Evolutionary conservation across 2,329 filamentous ascomycete species (phyloP), one percentile per base, ranked within the genome.

Genomic region (Aspergillus clavatus): DNA sequence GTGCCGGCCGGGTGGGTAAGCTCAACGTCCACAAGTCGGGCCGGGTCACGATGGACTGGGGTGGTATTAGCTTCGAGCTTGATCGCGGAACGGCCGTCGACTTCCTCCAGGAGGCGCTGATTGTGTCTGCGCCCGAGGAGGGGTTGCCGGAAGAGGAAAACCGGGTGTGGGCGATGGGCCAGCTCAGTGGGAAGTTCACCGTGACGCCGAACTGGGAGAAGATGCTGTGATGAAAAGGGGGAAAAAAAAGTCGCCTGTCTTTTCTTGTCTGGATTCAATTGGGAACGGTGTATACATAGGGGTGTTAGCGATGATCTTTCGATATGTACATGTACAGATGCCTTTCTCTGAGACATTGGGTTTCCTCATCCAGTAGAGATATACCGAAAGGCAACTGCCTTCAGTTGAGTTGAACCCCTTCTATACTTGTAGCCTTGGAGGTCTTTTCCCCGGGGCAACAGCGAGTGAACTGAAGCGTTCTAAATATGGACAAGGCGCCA

Each of bases 161-260:
- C 35, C 68, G 70, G 45, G 72, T 76, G 28, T 75, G 75, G 63
- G 75, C 75, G 2, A 77, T 84, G 69, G 81, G 80, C 7, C 75
- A 81, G 55, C 71, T 84, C n/a, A 79, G 76, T 61, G 79, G 78
- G 43, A 83, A 82, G 63, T 82, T 83, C 58, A 78, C 83, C 2
- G 76, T 83, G 26, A 77, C 73, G 40, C 81, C 81, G 11, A 74
- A 84, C 58, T 83, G 79, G 77, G 70, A 71, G 38, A 70, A 74
- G 55, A 73, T 82, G 42, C 52, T 71, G 40, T 68, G 47, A 61
- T 12, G 31, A 16, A 16, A 7, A 1, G 37, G 37, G 10, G 21
- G 14, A 14, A 26, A 6, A 26, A 10, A 31, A 18, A 33, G 29
- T 16, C 14, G n/a, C 23, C 8, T 41, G 11, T 21, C 12, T 33